phyloP scores from a whole-genome alignment of 345 rosid genomes.

The Acer campestre region DNA sequence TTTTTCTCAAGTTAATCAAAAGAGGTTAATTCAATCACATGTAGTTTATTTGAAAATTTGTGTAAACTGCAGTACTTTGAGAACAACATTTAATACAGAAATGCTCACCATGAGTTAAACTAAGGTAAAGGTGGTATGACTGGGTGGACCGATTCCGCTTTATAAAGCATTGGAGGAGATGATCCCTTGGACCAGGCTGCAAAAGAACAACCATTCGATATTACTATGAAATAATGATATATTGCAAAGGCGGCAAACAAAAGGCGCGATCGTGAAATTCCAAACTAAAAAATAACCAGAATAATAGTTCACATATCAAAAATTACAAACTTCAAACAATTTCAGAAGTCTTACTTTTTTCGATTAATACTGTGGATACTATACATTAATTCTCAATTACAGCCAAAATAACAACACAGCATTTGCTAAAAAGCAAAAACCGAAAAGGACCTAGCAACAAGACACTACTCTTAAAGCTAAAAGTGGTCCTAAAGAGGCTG shows the following conservation, averaged over 20 bases:
- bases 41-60: background rate
- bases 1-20: background rate
- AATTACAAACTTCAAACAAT: background rate
- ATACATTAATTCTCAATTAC: background rate
- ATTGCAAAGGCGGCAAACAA: conserved; percentile 10
- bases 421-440: background rate
- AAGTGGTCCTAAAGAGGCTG: conserved; percentile 19
- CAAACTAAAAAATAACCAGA: conserved; percentile 6
- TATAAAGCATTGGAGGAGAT: conserved; percentile 62
- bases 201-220: conserved; percentile 16
- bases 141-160: conserved; percentile 57
- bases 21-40: background rate
- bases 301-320: background rate
- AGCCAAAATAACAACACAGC: background rate
- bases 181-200: conserved; percentile 80
- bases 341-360: background rate
- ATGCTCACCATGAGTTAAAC: conserved; percentile 61
- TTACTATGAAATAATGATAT: background rate
- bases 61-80: background rate
- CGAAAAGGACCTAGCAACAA: background rate
- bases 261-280: background rate
- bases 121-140: conserved; percentile 63
- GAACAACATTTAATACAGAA: conserved; percentile 18
- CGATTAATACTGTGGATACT: background rate
- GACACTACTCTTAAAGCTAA: conserved; percentile 13